Evolutionary conservation across 2,329 filamentous ascomycete genomes (phyloP).

Genomic region (Ceratocystis colombiana): DNA sequence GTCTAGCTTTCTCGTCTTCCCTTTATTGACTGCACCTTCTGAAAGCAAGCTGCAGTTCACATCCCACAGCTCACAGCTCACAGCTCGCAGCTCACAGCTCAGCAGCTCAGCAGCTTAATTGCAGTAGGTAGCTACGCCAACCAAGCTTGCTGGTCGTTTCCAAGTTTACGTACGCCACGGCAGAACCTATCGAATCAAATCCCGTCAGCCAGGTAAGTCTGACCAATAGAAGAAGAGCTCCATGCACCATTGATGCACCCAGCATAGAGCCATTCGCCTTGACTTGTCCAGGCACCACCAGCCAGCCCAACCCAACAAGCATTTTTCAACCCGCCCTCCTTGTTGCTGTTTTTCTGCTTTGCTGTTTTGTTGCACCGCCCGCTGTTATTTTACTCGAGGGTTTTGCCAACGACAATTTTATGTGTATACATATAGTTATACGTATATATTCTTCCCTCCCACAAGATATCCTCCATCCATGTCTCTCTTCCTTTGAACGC

Average conservation of each 20-base stretch:
- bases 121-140: conserved; percentile 7
- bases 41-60: no score
- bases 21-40: no score
- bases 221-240: neutral
- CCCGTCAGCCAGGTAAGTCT: neutral
- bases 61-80: no score
- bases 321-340: neutral
- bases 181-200: conserved; percentile 8
- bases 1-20: no score
- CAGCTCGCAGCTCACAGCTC: no score
- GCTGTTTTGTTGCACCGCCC: no score
- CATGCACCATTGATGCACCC: neutral
- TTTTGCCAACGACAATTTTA: neutral
- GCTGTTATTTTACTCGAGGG: no score
- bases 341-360: neutral
- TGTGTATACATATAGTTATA: conserved; percentile 2
- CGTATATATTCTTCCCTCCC: conserved; percentile 1
- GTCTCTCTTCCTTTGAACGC: conserved; percentile 8
- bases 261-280: neutral
- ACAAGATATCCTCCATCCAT: neutral
- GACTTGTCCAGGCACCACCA: neutral
- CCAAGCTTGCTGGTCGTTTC: neutral
- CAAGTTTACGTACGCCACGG: conserved; percentile 8
- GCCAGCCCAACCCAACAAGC: neutral
- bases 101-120: neutral